phyloP scores from a whole-genome alignment of 768 basidiomycete species.

The Amanita fuliginea region DNA sequence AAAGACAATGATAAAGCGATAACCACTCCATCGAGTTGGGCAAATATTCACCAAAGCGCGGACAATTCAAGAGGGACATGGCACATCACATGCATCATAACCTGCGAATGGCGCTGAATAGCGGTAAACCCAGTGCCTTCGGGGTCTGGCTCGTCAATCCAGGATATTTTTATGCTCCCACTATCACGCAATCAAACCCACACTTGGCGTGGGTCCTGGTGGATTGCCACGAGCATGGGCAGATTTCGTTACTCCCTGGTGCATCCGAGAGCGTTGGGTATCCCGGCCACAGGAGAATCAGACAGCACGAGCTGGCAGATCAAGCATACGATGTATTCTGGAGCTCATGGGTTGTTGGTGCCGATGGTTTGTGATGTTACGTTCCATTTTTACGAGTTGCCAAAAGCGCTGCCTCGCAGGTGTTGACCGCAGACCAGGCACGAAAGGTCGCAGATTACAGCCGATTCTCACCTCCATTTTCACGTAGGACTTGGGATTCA shows the following conservation, averaged over 20 bases:
- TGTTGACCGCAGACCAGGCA: constrained; percentile 48
- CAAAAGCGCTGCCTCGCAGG: constrained; percentile 19
- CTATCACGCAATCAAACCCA: constrained; percentile 42
- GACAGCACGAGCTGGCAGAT: constrained; percentile 57
- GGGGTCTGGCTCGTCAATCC: constrained; percentile 58
- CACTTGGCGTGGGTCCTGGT: constrained; percentile 54
- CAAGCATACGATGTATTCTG: constrained; percentile 59
- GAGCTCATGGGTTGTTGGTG: constrained; percentile 52
- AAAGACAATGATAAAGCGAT: no score
- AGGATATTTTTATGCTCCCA: constrained; percentile 46
- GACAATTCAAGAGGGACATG: no score
- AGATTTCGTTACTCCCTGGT: constrained; percentile 42
- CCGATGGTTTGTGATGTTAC: constrained; percentile 41
- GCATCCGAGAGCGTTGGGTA: constrained; percentile 49
- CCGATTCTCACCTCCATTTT: constrained; percentile 57
- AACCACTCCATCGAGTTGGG: no score
- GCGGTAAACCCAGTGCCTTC: constrained; percentile 50
- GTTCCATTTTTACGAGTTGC: neutral
- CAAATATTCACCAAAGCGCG: no score
- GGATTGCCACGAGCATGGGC: constrained; percentile 64
- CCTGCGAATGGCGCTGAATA: constrained; percentile 40
- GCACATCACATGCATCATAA: no score
- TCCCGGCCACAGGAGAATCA: constrained; percentile 52
- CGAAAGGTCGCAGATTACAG: constrained; percentile 43
- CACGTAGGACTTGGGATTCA: constrained; percentile 45